Percentiles rank a stretch among this genome's conserved stretches.
phyloP scores from a whole-genome alignment of 768 basidiomycete species.

The Mycena chlorophos region DNA sequence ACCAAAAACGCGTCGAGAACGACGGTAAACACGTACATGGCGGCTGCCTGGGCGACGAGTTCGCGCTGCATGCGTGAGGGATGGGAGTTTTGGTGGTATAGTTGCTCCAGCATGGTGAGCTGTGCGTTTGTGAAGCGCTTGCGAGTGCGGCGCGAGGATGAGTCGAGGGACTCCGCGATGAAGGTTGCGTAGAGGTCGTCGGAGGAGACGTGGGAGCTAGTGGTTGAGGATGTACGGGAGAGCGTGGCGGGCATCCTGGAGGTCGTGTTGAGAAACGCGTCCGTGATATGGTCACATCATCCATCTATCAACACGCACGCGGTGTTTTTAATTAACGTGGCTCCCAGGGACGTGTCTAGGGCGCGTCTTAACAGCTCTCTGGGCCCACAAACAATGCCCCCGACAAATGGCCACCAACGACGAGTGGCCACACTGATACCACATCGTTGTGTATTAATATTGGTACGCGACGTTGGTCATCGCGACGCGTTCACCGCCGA shows the following conservation, averaged over 20 bases:
- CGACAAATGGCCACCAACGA: too few species aligned
- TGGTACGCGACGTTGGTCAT: too few species aligned
- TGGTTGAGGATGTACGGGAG: conserved; percentile 56
- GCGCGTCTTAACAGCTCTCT: too few species aligned
- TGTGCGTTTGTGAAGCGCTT: conserved; percentile 70
- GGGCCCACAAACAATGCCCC: too few species aligned
- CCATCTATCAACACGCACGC: background rate
- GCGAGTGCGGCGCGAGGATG: conserved; percentile 56
- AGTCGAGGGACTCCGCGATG: conserved; percentile 32
- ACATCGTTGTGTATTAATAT: too few species aligned
- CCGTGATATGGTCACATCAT: background rate
- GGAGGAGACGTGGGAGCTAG: conserved; percentile 51
- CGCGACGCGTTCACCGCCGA: too few species aligned
- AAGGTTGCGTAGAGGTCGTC: conserved; percentile 43
- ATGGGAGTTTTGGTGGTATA: conserved; percentile 71
- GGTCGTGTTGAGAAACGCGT: background rate
- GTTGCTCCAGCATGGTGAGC: conserved; percentile 70
- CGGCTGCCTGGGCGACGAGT: conserved; percentile 55
- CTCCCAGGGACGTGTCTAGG: too few species aligned
- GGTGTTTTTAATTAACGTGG: background rate
- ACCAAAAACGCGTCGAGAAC: conserved; percentile 18
- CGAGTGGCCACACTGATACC: too few species aligned
- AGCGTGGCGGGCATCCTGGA: conserved; percentile 28
- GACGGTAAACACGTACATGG: conserved; percentile 52
- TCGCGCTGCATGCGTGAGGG: conserved; percentile 77